Evolutionary conservation across 495 filamentous ascomycete genomes (phyloP), one percentile per base, ranked within the genome.

Genomic region (Aspergillus cavernicola): DNA sequence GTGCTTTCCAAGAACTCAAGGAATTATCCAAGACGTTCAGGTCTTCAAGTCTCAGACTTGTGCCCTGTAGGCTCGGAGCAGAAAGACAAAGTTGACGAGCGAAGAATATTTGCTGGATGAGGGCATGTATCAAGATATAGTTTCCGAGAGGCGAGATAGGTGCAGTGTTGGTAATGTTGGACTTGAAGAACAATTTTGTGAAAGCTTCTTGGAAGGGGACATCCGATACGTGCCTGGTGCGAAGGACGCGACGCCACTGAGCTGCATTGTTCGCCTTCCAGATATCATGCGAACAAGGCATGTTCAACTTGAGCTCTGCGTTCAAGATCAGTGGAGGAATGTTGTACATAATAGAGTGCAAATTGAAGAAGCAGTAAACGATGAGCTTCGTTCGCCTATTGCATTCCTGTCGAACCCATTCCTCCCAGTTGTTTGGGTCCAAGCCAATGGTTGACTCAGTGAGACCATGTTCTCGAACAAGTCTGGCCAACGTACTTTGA

Each of bases 61-160:
- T 74, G 18, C 70, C 66, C 4, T 70, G 69, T 59, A 76, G 67
- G 19, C 60, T 66, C 24, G 74, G 73, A 1, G 72, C 69, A 7
- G 70, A 76, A 8, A 76, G 66, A 46, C 73, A 76, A 15, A 78
- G 66, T 55, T 76, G 72, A 28, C 74, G 73, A 36, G 71, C 71
- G 51, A 80, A 73, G 59, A 78, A 80, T 4, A 80, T 79, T 36
- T 80, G 75, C 53, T 79, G 75, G 16, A 80, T 76, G 10, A 81
- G 60, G 19, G 74, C 77, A 55, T 80, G 76, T 22, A 81, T 79
- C 6, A 80, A 64, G 46, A 81, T 72, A 53, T 81, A 80, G 50
- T 79, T 79, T 0, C 76, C 74, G 9, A 81, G 68, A 4, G 78
- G 76, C 1, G 78, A 80, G 20, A 78, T 72, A 0, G 79, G 76